phyloP scores from a whole-genome alignment of 495 filamentous ascomycete species.

The Tuber magnatum region DNA sequence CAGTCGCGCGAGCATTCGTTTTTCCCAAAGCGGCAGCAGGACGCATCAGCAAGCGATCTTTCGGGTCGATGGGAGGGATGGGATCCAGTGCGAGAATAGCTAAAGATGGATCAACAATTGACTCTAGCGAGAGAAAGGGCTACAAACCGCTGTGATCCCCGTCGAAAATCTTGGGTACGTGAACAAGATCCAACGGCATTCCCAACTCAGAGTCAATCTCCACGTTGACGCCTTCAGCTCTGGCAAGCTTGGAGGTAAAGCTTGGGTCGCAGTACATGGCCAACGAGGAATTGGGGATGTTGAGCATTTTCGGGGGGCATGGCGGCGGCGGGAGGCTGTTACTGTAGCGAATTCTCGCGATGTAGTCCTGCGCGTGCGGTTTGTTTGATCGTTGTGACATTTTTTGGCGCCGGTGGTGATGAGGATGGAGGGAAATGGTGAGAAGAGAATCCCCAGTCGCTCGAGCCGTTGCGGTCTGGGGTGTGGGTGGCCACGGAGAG shows the following conservation, averaged over 20 bases:
- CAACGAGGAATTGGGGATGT: conserved; percentile 87
- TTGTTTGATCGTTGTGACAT: conserved; percentile 35
- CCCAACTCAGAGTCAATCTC: conserved; percentile 96
- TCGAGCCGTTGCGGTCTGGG: neutral
- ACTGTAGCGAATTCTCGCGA: conserved; percentile 86
- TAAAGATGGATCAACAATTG: conserved; percentile 43
- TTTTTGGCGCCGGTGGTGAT: conserved; percentile 2
- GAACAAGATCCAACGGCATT: conserved; percentile 92
- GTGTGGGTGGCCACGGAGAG: neutral
- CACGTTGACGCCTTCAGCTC: conserved; percentile 89
- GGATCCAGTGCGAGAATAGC: conserved; percentile 72
- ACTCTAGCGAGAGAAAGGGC: neutral
- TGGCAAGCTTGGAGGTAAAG: conserved; percentile 77
- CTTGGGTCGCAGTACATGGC: conserved; percentile 77
- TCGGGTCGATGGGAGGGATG: conserved; percentile 63
- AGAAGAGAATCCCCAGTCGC: neutral
- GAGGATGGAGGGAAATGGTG: neutral
- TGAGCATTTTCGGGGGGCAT: conserved; percentile 88
- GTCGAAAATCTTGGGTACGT: conserved; percentile 87
- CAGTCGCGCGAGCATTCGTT: conserved; percentile 55
- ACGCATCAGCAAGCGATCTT: conserved; percentile 72
- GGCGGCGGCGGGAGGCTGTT: conserved; percentile 91
- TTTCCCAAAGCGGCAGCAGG: conserved; percentile 75
- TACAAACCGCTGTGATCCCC: conserved; percentile 80
- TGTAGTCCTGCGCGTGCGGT: conserved; percentile 75